phyloP scores from a whole-genome alignment of 805 yeast genomes.

The Lipomyces lipofer region DNA sequence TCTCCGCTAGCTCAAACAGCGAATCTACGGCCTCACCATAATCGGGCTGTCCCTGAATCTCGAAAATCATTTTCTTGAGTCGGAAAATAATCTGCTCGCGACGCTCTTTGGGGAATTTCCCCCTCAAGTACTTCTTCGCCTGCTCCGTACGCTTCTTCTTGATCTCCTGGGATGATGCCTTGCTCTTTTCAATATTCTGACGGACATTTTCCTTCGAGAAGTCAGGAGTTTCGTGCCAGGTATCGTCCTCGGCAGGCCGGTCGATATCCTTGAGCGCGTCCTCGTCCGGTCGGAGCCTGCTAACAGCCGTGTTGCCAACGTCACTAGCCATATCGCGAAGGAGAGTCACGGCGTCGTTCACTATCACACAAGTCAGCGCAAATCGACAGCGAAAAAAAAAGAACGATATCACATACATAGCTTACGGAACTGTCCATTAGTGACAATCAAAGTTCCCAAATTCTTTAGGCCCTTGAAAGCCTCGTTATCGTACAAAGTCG shows the following conservation, averaged over 20 bases:
- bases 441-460: constrained; percentile 23
- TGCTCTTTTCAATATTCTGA: background rate
- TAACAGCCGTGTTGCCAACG: constrained; percentile 5
- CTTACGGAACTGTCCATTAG: constrained; percentile 31
- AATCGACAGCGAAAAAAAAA: background rate
- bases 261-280: constrained; percentile 21
- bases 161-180: background rate
- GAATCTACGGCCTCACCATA: constrained; percentile 28
- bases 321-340: constrained; percentile 28
- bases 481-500: constrained; percentile 20
- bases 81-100: constrained; percentile 19
- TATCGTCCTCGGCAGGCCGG: constrained; percentile 22
- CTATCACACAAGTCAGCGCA: constrained; percentile 1
- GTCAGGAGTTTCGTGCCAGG: constrained; percentile 23
- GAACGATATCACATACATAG: constrained; percentile 18
- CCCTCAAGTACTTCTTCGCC: constrained; percentile 11
- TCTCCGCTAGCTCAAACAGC: constrained; percentile 23
- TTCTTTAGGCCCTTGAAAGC: constrained; percentile 15
- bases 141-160: background rate
- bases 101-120: constrained; percentile 27
- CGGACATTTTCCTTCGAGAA: constrained; percentile 3
- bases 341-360: constrained; percentile 20
- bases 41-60: constrained; percentile 29
- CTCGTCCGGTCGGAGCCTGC: constrained; percentile 19
- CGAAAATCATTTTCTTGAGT: constrained; percentile 23